A percentile compares a stretch with the other conserved stretches of the same genome.
phyloP scores from a whole-genome alignment of 176 grass and related monocot genomes.

The Metroxylon sagu region DNA sequence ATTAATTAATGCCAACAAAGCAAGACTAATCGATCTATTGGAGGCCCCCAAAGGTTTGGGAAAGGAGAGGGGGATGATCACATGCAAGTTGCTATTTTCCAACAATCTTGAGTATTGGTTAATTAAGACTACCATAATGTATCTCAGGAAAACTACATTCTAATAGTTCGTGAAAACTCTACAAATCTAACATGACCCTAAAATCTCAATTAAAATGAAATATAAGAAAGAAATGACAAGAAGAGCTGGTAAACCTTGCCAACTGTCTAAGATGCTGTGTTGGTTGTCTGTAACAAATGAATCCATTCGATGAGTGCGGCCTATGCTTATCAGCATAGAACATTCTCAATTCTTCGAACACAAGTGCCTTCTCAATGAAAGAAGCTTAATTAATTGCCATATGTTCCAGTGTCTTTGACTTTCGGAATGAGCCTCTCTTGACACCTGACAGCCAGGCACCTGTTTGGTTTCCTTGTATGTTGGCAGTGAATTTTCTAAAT shows the following conservation, averaged over 20 bases:
- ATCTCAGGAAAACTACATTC: no score
- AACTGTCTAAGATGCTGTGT: conserved; percentile 50
- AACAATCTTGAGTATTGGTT: no score
- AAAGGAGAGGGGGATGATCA: no score
- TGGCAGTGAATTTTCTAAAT: conserved; percentile 50
- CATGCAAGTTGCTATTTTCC: no score
- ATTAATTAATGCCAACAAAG: no score
- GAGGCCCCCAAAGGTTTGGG: no score
- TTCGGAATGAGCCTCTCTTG: conserved; percentile 38
- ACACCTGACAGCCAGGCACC: conserved; percentile 59
- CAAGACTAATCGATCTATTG: no score
- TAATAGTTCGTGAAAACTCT: no score
- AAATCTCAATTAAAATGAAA: neutral
- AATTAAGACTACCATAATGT: no score
- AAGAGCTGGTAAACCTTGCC: conserved; percentile 24
- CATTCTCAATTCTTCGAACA: conserved; percentile 46
- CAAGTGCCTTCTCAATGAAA: conserved; percentile 47
- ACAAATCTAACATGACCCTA: no score
- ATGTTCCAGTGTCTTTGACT: conserved; percentile 18
- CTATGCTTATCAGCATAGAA: conserved; percentile 60
- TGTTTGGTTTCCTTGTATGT: conserved; percentile 39
- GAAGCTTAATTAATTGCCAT: conserved; percentile 26
- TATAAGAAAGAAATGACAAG: neutral
- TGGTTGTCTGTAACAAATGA: conserved; percentile 55
- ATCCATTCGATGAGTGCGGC: conserved; percentile 37